phyloP scores from a whole-genome alignment of 352 stramenopile species.

The Blastocystis sp. region DNA sequence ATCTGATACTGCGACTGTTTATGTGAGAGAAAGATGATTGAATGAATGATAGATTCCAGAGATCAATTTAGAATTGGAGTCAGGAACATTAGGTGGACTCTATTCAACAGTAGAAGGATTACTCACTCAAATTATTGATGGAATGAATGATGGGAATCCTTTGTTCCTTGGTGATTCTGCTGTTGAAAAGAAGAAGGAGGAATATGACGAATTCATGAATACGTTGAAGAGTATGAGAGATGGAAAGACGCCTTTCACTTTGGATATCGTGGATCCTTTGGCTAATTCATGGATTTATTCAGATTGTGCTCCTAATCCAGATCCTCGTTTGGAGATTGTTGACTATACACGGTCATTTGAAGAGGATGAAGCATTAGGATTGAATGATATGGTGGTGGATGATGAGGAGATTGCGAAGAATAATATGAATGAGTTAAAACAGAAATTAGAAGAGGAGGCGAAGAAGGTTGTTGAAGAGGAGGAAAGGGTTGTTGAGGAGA shows the following conservation, averaged over 20 bases:
- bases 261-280: conserved; percentile 80
- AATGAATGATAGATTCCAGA: conserved; percentile 77
- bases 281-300: conserved; percentile 82
- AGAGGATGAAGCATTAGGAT: conserved; percentile 81
- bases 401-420: conserved; percentile 68
- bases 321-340: conserved; percentile 67
- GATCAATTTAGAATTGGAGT: conserved; percentile 79
- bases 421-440: conserved; percentile 5
- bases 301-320: conserved; percentile 33
- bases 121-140: conserved; percentile 76
- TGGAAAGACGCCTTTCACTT: conserved; percentile 75
- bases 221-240: conserved; percentile 67
- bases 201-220: conserved; percentile 65
- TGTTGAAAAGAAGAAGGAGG: conserved; percentile 54
- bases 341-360: conserved; percentile 78
- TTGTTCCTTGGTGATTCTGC: conserved; percentile 73
- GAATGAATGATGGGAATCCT: conserved; percentile 74
- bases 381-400: conserved; percentile 84
- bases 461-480: conserved; percentile 53
- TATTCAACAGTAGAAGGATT: conserved; percentile 86
- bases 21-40: conserved; percentile 54
- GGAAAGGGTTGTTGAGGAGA: not conserved
- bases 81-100: conserved; percentile 78
- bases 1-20: conserved; percentile 73
- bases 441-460: conserved; percentile 19